Base-by-base conservation (phyloP, 805 yeast species). In the Myxozyma vanderwaltii region DNA sequence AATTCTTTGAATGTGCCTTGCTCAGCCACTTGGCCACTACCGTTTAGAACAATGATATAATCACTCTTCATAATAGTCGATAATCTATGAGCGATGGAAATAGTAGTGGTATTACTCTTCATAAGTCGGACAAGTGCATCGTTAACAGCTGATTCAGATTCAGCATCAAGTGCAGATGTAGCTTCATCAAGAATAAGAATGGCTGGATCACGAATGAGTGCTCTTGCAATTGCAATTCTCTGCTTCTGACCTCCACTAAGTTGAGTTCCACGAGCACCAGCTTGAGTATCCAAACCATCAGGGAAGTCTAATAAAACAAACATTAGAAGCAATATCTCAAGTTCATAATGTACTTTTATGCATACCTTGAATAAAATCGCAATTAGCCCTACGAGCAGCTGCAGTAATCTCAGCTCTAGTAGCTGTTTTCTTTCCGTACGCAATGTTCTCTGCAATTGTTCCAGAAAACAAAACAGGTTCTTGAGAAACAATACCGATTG, bases 181-280 rank as follows among this genome's bases (percentile, higher is more conserved):
- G 97, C 96, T 72, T 92, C 98, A 72, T 92, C 98, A 59, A 92
- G 75, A 33, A 92, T 83, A 58, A 92, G 75, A n/a, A 92, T 79
- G 5, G 86, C 79, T 1, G 98, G 97, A 46, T 85, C 80, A 53
- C 88, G 78, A 52, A 92, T 79, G 53, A 92, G 78, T 0, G 97
- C 89, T 61, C 98, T 80, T 0, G 97, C 97, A 58, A 92, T 78
- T 6, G 97, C 96, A 45, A 92, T 85, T 67, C 98, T 77, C 72
- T 92, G 98, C 75, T 88, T 89, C 72, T 92, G 98, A 15, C 98
- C 98, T 21, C 97, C 98, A 61, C 96, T 87, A 56, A 92, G 77
- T 69, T 90, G 96, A 0, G 95, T 81, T 17, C 95, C 94, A 55
- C 92, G 82, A 0, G 96, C 84, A 0, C 97, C 97, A 19, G 91